phyloP scores from a whole-genome alignment of 2,329 filamentous ascomycete genomes.

The Colletotrichum limetticola region DNA sequence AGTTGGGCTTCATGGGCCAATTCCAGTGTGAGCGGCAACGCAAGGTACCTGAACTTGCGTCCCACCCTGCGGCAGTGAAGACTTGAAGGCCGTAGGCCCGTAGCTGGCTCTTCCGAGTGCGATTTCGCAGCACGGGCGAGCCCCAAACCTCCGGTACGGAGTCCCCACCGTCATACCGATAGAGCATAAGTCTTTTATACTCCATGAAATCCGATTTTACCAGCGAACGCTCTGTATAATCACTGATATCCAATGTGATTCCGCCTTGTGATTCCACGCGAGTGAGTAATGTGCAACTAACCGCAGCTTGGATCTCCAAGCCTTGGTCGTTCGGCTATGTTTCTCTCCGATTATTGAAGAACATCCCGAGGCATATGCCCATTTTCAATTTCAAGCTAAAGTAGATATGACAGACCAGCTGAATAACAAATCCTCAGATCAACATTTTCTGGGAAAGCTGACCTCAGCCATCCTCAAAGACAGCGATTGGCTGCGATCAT shows the following conservation, averaged over 20 bases:
- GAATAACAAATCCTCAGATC: neutral
- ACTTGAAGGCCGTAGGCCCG: neutral
- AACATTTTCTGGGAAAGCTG: neutral
- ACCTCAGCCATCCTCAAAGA: neutral
- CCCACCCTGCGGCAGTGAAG: neutral
- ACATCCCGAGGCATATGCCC: neutral
- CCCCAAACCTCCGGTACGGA: conserved; percentile 10
- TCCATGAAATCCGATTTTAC: neutral
- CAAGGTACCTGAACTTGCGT: conserved; percentile 1
- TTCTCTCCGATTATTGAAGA: neutral
- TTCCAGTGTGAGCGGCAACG: conserved; percentile 29
- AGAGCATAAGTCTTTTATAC: neutral
- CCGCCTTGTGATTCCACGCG: neutral
- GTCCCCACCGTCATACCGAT: conserved; percentile 10
- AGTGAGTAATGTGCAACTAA: neutral
- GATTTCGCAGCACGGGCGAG: conserved; percentile 5
- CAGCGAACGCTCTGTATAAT: neutral
- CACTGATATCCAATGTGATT: neutral
- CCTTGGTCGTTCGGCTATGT: neutral
- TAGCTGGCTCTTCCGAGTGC: conserved; percentile 15
- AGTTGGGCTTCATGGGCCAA: conserved; percentile 3
- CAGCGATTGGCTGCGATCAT: neutral
- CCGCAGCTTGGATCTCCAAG: neutral
- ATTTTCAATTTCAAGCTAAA: neutral
- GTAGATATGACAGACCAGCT: neutral